phyloP scores from a whole-genome alignment of 75 land plant genomes.

The Pseudotsuga menziesii region DNA sequence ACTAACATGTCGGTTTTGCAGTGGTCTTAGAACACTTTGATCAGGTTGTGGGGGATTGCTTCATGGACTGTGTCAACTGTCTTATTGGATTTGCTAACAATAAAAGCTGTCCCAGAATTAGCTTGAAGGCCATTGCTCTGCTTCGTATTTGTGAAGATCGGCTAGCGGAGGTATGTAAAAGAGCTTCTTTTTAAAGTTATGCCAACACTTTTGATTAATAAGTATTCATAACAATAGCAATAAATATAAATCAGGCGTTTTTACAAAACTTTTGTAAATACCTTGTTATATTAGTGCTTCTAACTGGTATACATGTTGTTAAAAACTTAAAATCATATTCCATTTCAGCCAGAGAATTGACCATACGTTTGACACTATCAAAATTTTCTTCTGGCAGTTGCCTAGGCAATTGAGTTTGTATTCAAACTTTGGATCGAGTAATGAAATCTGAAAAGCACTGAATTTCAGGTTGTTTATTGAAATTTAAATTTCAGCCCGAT shows the following conservation, averaged over 20 bases:
- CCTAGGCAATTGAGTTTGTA: not conserved
- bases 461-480: no score
- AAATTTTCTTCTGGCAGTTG: not conserved
- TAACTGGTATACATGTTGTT: not conserved
- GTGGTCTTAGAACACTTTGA: constrained; percentile 96
- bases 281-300: not conserved
- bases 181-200: not conserved
- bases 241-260: not conserved
- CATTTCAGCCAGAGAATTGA: not conserved
- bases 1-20: constrained; percentile 33
- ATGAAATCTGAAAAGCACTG: no score
- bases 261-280: not conserved
- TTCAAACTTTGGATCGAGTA: no score
- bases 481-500: no score
- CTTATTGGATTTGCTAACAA: constrained; percentile 95
- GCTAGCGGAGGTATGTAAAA: constrained; percentile 82
- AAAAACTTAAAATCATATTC: not conserved
- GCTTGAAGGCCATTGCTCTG: constrained; percentile 93
- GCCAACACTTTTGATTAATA: not conserved
- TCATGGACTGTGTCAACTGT: constrained; percentile 98
- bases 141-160: constrained; percentile 98
- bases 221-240: not conserved
- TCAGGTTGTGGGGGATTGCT: constrained; percentile 95
- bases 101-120: constrained; percentile 73
- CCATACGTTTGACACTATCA: not conserved